Percentiles rank a stretch among this genome's conserved stretches.
phyloP scores from a whole-genome alignment of 1,139 yeast genomes.

The Starmera stellimalicola region DNA sequence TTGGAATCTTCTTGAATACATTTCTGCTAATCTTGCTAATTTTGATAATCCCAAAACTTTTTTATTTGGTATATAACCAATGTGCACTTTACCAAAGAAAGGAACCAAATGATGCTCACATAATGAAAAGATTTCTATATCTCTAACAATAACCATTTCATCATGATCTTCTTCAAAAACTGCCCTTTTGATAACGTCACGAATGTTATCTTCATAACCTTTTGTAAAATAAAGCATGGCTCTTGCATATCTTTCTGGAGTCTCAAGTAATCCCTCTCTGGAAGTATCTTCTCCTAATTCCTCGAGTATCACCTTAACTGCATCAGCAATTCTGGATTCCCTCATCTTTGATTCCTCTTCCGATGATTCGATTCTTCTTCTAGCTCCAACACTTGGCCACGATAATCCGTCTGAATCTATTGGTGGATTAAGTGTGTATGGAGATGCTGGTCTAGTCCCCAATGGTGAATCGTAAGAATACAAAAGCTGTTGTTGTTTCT shows the following conservation, averaged over 20 bases:
- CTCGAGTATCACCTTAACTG: conserved; percentile 69
- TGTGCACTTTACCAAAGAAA: conserved; percentile 91
- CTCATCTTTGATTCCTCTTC: conserved; percentile 58
- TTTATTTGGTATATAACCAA: conserved; percentile 92
- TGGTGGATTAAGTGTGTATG: conserved; percentile 76
- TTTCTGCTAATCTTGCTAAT: conserved; percentile 90
- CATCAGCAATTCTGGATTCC: conserved; percentile 69
- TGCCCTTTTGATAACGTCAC: conserved; percentile 85
- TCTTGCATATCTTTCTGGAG: conserved; percentile 93
- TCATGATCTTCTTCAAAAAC: conserved; percentile 98
- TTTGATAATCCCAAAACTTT: conserved; percentile 91
- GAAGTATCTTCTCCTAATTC: conserved; percentile 89
- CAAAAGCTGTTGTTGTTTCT: neutral
- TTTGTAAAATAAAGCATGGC: conserved; percentile 94
- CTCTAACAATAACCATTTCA: conserved; percentile 96
- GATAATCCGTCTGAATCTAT: conserved; percentile 86
- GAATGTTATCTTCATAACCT: conserved; percentile 88
- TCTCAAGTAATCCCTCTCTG: conserved; percentile 85
- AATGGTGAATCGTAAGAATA: conserved; percentile 30
- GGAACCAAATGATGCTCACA: conserved; percentile 99
- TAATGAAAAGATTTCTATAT: conserved; percentile 82
- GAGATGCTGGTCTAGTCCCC: conserved; percentile 73
- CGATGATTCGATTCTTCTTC: conserved; percentile 56
- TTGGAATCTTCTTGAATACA: conserved; percentile 91
- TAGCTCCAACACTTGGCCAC: conserved; percentile 91